phyloP scores from a whole-genome alignment of 176 grass and related monocot genomes.

The Hordeum marinum region DNA sequence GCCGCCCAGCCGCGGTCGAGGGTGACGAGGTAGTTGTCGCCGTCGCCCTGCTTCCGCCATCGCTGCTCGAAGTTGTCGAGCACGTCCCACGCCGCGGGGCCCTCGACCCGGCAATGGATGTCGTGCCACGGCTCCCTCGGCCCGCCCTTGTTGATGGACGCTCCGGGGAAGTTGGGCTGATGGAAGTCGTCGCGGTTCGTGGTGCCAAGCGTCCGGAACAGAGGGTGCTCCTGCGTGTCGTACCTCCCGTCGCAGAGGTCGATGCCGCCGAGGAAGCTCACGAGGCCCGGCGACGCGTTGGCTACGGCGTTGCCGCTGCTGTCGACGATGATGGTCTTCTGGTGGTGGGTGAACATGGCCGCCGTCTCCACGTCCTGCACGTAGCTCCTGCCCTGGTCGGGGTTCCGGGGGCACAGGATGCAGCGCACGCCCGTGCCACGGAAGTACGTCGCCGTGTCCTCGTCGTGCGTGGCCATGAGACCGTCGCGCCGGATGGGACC shows the following conservation, averaged over 20 bases:
- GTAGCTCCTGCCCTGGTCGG: conserved; percentile 64
- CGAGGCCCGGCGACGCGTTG: neutral
- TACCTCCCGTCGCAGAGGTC: conserved; percentile 75
- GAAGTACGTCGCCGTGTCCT: conserved; percentile 68
- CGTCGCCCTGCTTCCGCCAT: conserved; percentile 47
- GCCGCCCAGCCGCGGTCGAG: neutral
- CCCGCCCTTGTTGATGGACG: conserved; percentile 45
- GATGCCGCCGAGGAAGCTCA: conserved; percentile 68
- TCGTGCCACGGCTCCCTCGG: conserved; percentile 78
- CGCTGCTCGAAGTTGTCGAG: conserved; percentile 69
- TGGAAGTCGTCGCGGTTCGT: conserved; percentile 48
- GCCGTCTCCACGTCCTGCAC: conserved; percentile 53
- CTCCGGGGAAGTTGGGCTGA: conserved; percentile 57
- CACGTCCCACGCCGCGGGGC: conserved; percentile 56
- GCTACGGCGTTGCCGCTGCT: neutral
- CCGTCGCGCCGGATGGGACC: conserved; percentile 70
- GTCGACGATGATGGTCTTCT: conserved; percentile 76
- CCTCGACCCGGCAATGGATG: conserved; percentile 67
- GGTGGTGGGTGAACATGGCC: conserved; percentile 95
- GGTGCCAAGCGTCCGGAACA: conserved; percentile 47
- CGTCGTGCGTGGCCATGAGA: conserved; percentile 84
- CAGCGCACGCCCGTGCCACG: conserved; percentile 35
- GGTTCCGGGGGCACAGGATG: conserved; percentile 75
- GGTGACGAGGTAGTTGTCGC: conserved; percentile 7
- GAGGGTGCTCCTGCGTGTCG: conserved; percentile 60